Conservation (phyloP, 169 alveolate species). For the Toxoplasma gondii region DNA sequence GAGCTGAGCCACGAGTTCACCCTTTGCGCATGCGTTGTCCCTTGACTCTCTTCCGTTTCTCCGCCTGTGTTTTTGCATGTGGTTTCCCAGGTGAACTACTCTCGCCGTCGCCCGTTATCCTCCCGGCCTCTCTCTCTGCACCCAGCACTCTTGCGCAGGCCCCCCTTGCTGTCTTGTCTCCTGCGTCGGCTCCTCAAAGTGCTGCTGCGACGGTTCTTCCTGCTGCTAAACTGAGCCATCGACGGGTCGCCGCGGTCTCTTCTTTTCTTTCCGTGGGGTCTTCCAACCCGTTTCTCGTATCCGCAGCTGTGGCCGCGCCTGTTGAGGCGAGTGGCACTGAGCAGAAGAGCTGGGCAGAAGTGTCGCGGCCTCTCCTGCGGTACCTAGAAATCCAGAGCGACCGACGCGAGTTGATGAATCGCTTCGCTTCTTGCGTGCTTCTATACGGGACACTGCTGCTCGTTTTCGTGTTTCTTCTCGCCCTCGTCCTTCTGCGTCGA, state of each 20-base stretch:
- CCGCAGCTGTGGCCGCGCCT: not conserved
- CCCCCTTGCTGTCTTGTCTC: not conserved
- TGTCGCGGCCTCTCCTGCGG: not conserved
- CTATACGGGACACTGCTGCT: not conserved
- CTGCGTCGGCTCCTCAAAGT: not conserved
- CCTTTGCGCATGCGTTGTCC: not conserved
- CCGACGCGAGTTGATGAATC: not conserved
- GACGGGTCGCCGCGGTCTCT: not conserved
- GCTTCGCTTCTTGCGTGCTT: not conserved
- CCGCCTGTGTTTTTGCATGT: not conserved
- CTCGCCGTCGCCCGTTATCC: not conserved
- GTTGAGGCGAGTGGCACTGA: not conserved
- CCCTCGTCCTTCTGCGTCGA: not conserved
- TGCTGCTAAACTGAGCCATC: not conserved
- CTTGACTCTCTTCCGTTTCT: not conserved
- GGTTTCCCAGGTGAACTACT: not conserved
- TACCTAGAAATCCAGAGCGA: not conserved
- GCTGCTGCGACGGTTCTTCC: not conserved
- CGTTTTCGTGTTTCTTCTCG: not conserved
- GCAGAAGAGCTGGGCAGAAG: constrained; percentile 3
- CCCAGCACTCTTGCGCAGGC: not conserved
- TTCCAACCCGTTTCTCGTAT: not conserved
- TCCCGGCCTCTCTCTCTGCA: not conserved
- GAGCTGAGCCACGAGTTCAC: too few species aligned
- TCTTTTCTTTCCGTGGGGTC: not conserved